Evolutionary conservation across 1,284 basidiomycete genomes (phyloP).

Genomic region (Apiotrichum siamense): DNA sequence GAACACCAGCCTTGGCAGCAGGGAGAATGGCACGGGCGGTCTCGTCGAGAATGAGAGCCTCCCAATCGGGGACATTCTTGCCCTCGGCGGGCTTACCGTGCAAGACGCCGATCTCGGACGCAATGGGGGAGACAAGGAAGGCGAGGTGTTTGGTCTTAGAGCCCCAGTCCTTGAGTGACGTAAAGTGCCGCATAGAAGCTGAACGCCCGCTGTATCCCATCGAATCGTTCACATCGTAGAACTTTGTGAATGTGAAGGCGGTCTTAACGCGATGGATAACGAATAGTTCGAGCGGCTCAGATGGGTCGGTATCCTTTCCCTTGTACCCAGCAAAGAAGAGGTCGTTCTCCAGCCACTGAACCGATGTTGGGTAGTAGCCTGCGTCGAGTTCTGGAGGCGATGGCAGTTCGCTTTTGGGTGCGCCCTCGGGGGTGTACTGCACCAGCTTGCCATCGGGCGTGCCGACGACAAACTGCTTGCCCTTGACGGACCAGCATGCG

Average conservation of each 20-base stretch:
- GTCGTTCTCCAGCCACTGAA: constrained; percentile 55
- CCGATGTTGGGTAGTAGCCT: constrained; percentile 31
- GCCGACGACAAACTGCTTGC: constrained; percentile 54
- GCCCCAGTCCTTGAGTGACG: constrained; percentile 46
- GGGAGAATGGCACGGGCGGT: constrained; percentile 51
- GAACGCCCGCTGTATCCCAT: constrained; percentile 43
- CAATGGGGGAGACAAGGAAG: constrained; percentile 49
- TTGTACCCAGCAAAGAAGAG: constrained; percentile 52
- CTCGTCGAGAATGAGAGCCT: constrained; percentile 50
- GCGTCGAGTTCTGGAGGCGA: constrained; percentile 43
- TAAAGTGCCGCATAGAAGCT: constrained; percentile 40
- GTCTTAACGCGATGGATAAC: constrained; percentile 40
- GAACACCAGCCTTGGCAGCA: constrained; percentile 40
- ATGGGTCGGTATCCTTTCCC: constrained; percentile 29
- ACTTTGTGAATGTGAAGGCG: constrained; percentile 36
- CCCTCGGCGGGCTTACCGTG: constrained; percentile 26
- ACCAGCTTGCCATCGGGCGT: constrained; percentile 46
- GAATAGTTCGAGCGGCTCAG: constrained; percentile 44
- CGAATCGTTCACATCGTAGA: constrained; percentile 45
- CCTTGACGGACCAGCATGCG: constrained; percentile 54
- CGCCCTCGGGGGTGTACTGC: constrained; percentile 53
- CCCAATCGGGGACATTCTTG: constrained; percentile 42
- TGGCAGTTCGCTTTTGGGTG: constrained; percentile 48
- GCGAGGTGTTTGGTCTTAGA: constrained; percentile 37
- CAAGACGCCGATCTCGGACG: constrained; percentile 46